Evolutionary conservation across 768 basidiomycete species (phyloP).

Genomic region (Agrocybe chaxingu): DNA sequence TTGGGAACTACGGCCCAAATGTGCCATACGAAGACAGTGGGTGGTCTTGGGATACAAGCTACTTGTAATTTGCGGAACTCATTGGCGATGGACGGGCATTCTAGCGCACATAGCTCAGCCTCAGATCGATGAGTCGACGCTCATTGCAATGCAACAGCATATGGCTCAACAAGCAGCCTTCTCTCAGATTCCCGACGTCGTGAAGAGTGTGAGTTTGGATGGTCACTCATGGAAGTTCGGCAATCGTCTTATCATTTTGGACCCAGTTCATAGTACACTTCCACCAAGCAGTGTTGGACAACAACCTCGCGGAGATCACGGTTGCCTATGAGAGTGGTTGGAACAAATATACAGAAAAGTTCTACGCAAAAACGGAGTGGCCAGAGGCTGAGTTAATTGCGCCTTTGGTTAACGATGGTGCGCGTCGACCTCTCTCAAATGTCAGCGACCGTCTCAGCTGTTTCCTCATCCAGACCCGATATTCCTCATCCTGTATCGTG

Average conservation of each 20-base stretch:
- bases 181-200: conserved; percentile 81
- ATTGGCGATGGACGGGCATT: conserved; percentile 8
- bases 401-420: conserved; percentile 90
- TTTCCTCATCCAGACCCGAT: conserved; percentile 58
- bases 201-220: conserved; percentile 67
- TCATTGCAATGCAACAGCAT: conserved; percentile 76
- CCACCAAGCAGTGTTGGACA: conserved; percentile 87
- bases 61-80: not conserved
- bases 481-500: conserved; percentile 95
- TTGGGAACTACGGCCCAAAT: conserved; percentile 67
- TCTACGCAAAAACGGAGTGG: conserved; percentile 93
- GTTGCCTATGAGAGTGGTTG: conserved; percentile 95
- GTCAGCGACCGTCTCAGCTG: not conserved
- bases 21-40: conserved; percentile 67
- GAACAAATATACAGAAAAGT: conserved; percentile 96
- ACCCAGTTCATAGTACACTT: conserved; percentile 90
- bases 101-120: conserved; percentile 50
- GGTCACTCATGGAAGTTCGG: not conserved
- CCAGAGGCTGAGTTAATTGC: conserved; percentile 96
- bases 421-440: conserved; percentile 18
- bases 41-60: conserved; percentile 10
- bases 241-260: conserved; percentile 7
- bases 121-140: conserved; percentile 67
- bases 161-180: conserved; percentile 83
- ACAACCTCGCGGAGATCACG: conserved; percentile 89